phyloP scores from a whole-genome alignment of 2,329 filamentous ascomycete species.

The Fusarium piperis region DNA sequence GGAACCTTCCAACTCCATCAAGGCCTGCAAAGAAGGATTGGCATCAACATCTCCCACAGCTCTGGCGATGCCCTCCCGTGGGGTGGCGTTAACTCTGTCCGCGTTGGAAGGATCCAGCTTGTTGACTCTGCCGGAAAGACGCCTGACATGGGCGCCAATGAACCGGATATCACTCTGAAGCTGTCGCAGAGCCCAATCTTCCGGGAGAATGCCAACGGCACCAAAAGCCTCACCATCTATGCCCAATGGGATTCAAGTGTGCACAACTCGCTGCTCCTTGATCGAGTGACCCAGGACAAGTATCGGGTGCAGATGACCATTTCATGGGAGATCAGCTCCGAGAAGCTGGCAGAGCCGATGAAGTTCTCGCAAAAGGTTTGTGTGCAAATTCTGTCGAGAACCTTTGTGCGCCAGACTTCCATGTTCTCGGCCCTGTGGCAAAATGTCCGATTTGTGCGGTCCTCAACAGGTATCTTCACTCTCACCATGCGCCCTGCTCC shows the following conservation, averaged over 20 bases:
- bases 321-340: conserved; percentile 85
- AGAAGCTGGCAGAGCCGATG: conserved; percentile 88
- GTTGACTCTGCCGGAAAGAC: conserved; percentile 87
- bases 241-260: conserved; percentile 97
- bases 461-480: conserved; percentile 86
- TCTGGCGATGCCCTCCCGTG: conserved; percentile 89
- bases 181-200: conserved; percentile 81
- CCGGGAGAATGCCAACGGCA: conserved; percentile 89
- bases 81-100: conserved; percentile 81
- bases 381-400: conserved; percentile 84
- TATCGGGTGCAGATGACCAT: conserved; percentile 90
- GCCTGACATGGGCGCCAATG: conserved; percentile 77
- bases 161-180: conserved; percentile 80
- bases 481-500: conserved; percentile 86
- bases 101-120: conserved; percentile 83
- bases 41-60: conserved; percentile 89
- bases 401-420: conserved; percentile 85
- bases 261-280: conserved; percentile 91
- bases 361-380: conserved; percentile 83
- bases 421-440: conserved; percentile 91
- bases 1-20: conserved; percentile 96
- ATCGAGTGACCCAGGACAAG: conserved; percentile 91
- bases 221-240: conserved; percentile 83
- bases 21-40: conserved; percentile 87
- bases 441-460: conserved; percentile 84